Base-by-base conservation (phyloP, 2,329 filamentous ascomycete species). In the Pleoardoris graminearum region DNA sequence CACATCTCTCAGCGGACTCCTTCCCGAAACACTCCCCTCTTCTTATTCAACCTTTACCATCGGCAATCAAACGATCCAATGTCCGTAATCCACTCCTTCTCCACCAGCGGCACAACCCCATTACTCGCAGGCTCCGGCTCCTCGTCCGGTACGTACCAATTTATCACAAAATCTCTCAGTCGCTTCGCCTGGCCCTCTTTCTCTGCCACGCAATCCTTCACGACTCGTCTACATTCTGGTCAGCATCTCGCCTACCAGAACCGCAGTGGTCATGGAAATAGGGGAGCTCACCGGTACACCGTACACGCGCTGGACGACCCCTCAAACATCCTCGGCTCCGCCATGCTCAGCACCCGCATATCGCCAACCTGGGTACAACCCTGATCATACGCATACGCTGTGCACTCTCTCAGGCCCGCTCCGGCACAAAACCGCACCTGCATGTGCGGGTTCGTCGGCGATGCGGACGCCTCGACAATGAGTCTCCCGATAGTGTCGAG, bases 31-130 rank as follows among this genome's bases (percentile, higher is more conserved):
- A n/a, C 14, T 16, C 17, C 5, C 2, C 10, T 16, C 23, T 19
- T 19, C 25, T 3, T 19, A 41, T 43, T 5, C 27, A 27, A 21
- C 4, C 16, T 7, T 14, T 14, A 8, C 19, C 21, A 50, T 22
- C 33, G 11, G 44, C 44, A 47, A 32, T 38, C 29, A n/a, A 47
- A 47, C 6, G 32, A 37, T 23, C 44, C 44, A 47, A 47, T 47
- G 11, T 47, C 32, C 29, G 32, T 27, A 37, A 36, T 47, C 44
- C 44, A 47, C 11, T 32, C 44, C 22, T 16, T 36, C 35, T 47
- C 17, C 8, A 47, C 3, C 11, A 36, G n/a, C 22, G 44, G 44
- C 16, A 47, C 44, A 5, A 37, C 22, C 8, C 44, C 32, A 27
- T 38, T 27, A 25, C n/a, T 17, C 5, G 44, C 44, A 23, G 17